Evolutionary conservation across 495 filamentous ascomycete species (phyloP).

Genomic region (Neurospora intermedia): DNA sequence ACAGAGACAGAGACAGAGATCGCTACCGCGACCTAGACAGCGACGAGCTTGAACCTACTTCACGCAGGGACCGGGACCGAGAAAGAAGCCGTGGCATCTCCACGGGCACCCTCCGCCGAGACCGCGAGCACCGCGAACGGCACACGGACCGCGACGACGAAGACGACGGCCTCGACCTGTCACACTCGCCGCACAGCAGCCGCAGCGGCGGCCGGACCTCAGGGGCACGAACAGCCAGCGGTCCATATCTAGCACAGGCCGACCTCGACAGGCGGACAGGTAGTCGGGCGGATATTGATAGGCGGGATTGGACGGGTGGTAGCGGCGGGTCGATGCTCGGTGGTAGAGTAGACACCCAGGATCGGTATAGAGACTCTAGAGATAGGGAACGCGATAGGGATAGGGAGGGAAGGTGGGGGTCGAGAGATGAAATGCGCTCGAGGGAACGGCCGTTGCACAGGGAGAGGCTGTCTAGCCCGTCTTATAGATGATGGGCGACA

Average conservation of each 20-base stretch:
- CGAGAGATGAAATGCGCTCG: not conserved
- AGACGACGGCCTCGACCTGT: not conserved
- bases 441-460: not conserved
- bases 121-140: not conserved
- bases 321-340: not conserved
- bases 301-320: slow-evolving; percentile 1
- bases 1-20: slow-evolving; percentile 23
- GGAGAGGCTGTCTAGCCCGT: not conserved
- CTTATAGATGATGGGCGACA: not conserved
- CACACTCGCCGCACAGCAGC: not conserved
- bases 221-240: not conserved
- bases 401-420: not conserved
- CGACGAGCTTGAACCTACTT: slow-evolving; percentile 14
- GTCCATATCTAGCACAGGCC: slow-evolving; percentile 7
- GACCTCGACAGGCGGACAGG: slow-evolving; percentile 17
- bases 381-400: slow-evolving; percentile 1
- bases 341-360: not conserved
- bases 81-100: not conserved
- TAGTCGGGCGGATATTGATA: slow-evolving; percentile 23
- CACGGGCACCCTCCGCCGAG: not conserved
- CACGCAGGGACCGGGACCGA: slow-evolving; percentile 1
- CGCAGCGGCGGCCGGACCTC: not conserved
- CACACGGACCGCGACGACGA: not conserved
- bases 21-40: slow-evolving; percentile 16
- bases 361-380: not conserved